Evolutionary conservation across 192 early-diverging fungal species (phyloP), one percentile per base, ranked within the genome.

Genomic region (Backusella circina): DNA sequence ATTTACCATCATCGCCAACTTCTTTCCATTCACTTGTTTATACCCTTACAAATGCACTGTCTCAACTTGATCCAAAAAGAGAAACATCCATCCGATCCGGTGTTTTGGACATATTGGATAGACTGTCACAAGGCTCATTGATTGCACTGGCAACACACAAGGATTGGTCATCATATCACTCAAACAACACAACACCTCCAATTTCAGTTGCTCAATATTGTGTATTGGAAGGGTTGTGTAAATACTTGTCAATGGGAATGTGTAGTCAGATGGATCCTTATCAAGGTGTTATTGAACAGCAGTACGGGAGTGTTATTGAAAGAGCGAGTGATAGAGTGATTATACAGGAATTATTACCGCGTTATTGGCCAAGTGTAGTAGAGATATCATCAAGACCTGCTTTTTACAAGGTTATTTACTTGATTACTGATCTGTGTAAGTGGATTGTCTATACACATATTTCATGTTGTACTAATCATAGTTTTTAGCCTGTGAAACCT

Each of bases 11-110:
- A 18, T 73, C 81, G 21, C 73, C 79, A 3, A 70, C 70, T 8
- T 68, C 78, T 13, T 82, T 80, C 35, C 65, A 84, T 37, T 57
- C 78, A 6, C 75, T 84, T 70, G 66, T 84, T 15, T 82, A 80
- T 65, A 72, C 81, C n/a, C 70, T 82, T 39, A 44, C 73, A 5
- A 66, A 79, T 77, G 69, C 80, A 38, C 61, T 84, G 15, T 75
- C 77, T 3, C 35, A 57, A 5, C 10, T 75, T 5, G 39, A 37
- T 33, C 36, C 23, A 0, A 54, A 51, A 0, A 32, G 10, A 12
- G 30, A 65, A 18, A 18, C 50, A 13, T n/a, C 61, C n/a, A 23
- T 77, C 61, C 67, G 50, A 15, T 31, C 67, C 1, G 64, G 72
- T 35, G 65, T 81, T 10, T 2, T 77, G 15, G 72, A 73, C 2